phyloP scores from a whole-genome alignment of 345 rosid genomes.

The Camelina sativa region DNA sequence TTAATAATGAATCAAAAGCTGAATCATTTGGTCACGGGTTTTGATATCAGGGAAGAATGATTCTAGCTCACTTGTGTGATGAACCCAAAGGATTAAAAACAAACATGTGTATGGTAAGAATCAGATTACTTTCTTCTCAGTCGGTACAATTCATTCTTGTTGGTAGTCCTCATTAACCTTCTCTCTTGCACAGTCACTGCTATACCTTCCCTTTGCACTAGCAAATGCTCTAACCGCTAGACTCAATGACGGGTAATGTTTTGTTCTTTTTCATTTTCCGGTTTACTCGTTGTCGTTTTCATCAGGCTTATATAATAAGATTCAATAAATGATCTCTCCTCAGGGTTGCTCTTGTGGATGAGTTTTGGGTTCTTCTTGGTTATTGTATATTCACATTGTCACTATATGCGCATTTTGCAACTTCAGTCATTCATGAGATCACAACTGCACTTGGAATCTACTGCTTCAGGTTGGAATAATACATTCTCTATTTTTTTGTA shows the following conservation, averaged over 20 bases:
- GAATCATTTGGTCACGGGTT: conserved; percentile 12
- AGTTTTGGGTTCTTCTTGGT: conserved; percentile 94
- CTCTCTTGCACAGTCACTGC: conserved; percentile 63
- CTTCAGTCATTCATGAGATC: conserved; percentile 92
- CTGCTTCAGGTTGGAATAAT: conserved; percentile 84
- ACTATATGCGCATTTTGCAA: conserved; percentile 88
- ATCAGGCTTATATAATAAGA: conserved; percentile 8
- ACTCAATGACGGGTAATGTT: conserved; percentile 65
- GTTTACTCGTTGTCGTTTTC: neutral
- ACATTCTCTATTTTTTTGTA: neutral
- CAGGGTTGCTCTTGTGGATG: conserved; percentile 93
- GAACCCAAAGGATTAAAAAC: conserved; percentile 99
- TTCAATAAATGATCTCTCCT: conserved; percentile 15
- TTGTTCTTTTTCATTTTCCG: neutral
- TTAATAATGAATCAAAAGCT: conserved; percentile 17
- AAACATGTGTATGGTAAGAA: conserved; percentile 95
- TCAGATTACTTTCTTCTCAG: neutral
- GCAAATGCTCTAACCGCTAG: conserved; percentile 91
- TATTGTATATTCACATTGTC: conserved; percentile 80
- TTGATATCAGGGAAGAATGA: conserved; percentile 87
- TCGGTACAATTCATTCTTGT: no score
- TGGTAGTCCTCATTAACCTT: neutral
- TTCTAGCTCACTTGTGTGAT: conserved; percentile 96
- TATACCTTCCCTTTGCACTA: conserved; percentile 91
- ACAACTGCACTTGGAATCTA: conserved; percentile 89